Conservation (phyloP, 225 moss, liverwort and hornwort species). For the Anthoceros angustus region DNA sequence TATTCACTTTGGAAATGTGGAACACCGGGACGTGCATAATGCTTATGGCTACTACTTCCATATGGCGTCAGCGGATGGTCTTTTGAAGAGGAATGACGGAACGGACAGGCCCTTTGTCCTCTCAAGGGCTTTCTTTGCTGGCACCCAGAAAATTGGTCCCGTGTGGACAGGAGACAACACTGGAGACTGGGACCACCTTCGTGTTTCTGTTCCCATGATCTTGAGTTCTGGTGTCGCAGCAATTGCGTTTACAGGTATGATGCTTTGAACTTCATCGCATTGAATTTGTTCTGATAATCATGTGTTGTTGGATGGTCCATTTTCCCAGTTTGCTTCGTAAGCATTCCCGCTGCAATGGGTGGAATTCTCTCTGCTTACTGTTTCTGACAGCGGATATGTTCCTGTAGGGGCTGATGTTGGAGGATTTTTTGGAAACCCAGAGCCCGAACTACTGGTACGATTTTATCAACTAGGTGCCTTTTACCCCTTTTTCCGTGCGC, state of each 20-base stretch:
- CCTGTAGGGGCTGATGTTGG: constrained; percentile 87
- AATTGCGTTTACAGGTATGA: constrained; percentile 66
- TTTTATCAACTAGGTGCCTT: constrained; percentile 96
- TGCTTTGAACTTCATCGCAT: not conserved
- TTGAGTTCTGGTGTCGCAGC: constrained; percentile 71
- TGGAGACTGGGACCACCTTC: constrained; percentile 68
- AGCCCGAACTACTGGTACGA: constrained; percentile 75
- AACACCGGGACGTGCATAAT: constrained; percentile 95
- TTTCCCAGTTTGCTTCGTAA: not conserved
- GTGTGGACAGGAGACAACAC: constrained; percentile 95
- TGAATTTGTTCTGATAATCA: not conserved
- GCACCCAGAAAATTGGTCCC: constrained; percentile 81
- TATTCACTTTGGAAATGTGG: constrained; percentile 56
- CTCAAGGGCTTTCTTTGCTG: constrained; percentile 84
- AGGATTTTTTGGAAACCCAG: constrained; percentile 96
- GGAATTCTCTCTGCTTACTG: not conserved
- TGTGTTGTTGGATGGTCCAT: not conserved
- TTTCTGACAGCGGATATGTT: constrained; percentile 2
- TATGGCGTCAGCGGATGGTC: constrained; percentile 71
- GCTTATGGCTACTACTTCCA: constrained; percentile 90
- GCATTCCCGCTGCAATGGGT: not conserved
- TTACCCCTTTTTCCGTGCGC: constrained; percentile 85
- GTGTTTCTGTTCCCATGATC: constrained; percentile 76
- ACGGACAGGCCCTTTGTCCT: constrained; percentile 92
- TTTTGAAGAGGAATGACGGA: constrained; percentile 48